Base-by-base conservation (phyloP, 106 monocot species). In the Dendrobium catenatum region DNA sequence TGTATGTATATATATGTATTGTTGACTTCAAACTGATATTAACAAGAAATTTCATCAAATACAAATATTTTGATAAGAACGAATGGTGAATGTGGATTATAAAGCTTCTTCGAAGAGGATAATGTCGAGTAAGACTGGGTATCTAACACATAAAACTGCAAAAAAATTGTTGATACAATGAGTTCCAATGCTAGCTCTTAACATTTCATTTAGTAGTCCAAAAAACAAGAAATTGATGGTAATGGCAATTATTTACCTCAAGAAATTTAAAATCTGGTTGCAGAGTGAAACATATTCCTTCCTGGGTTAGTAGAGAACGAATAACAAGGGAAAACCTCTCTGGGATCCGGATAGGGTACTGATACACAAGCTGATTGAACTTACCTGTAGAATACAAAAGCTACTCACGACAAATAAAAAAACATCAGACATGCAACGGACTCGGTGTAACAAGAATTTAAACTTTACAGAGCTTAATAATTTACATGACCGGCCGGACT, bases 311-410 rank as follows among this genome's bases (percentile, higher is more conserved):
- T 66, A 99, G 85, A 82, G 98, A 99, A 81, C 98, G 98, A 43
- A 99, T 99, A 64, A 99, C 98, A 79, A 99, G 91, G 78, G 98
- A 95, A 88, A 99, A 99, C 80, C 98, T 93, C 79, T 99, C 98
- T 44, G 98, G 98, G 24, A 99, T 99, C 31, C 98, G 93, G 73
- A 99, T 99, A 5, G 98, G 95, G 51, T 93, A 99, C 74, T 99
- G 89, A 86, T 99, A 99, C 41, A 99, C 95, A 47, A 99, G 95
- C 77, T 99, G 98, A 86, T 99, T 99, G 74, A 99, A 99, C 85
- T 99, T 99, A 58, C 98, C 98, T 99, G 86, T 80, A 80, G 70
- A 75, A 82, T 55, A 44, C 4, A 70, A 37, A 15, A 37, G 70
- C 33, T 4, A 66, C n/a, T 26, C 64, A 66, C 51, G 13, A 51